These are phyloP conservation scores for Candida saitoana DNA, from an alignment of 805 yeast genomes.

Conservation along the genomic window DNA sequence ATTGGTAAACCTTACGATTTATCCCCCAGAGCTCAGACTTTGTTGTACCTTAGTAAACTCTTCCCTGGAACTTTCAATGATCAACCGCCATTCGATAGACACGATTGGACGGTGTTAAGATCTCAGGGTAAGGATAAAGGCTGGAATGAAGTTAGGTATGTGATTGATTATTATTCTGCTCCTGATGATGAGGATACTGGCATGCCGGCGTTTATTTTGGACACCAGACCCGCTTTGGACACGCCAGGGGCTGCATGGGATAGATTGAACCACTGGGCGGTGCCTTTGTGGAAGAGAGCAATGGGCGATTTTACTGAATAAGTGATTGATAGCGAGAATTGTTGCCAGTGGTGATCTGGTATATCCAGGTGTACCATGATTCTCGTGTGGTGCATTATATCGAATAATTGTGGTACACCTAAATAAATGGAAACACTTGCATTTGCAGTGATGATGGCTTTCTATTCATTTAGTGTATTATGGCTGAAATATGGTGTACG, in stretches of 20 bases:
- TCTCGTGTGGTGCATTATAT: too few relatives aligned
- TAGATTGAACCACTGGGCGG: conserved; percentile 63
- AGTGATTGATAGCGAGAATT: too few relatives aligned
- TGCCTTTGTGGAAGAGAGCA: conserved; percentile 66
- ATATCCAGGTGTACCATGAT: too few relatives aligned
- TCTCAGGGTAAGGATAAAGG: conserved; percentile 40
- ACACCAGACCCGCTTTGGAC: conserved; percentile 94
- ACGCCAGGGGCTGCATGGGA: conserved; percentile 58
- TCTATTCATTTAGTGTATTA: too few relatives aligned
- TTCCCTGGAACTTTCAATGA: conserved; percentile 71
- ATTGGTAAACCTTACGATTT: conserved; percentile 89
- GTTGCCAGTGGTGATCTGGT: too few relatives aligned
- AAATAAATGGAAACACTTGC: too few relatives aligned
- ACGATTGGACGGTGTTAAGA: conserved; percentile 95
- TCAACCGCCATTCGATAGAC: conserved; percentile 94
- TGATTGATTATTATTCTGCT: conserved; percentile 94
- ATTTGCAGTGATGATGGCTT: too few relatives aligned
- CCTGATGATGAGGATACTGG: conserved; percentile 85
- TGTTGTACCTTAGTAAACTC: conserved; percentile 57
- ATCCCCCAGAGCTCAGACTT: conserved; percentile 79
- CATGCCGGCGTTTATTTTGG: conserved; percentile 86
- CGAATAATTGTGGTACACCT: too few relatives aligned
- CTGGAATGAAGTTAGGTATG: conserved; percentile 80
- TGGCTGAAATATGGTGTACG: too few relatives aligned
- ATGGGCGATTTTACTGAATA: conserved; percentile 61